Evolutionary conservation across 75 land plant genomes (phyloP).

Genomic region (Selaginella moellendorffii): DNA sequence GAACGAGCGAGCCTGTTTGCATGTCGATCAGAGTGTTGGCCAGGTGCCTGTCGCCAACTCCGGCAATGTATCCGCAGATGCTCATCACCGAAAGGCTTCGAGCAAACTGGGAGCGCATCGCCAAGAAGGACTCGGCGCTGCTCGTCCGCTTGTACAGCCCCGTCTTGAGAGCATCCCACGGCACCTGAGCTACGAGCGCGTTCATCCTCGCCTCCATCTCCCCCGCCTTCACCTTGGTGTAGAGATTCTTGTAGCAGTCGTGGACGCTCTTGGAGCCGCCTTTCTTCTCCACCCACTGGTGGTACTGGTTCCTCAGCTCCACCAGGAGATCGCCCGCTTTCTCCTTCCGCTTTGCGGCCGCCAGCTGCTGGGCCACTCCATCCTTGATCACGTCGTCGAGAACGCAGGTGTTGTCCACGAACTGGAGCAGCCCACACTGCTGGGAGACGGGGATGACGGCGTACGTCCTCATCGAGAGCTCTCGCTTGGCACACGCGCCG

Average conservation of each 20-base stretch:
- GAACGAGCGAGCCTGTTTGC: slow-evolving; percentile 28
- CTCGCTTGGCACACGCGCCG: slow-evolving; percentile 23
- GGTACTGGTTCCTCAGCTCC: slow-evolving; percentile 17
- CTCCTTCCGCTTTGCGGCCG: slow-evolving; percentile 12
- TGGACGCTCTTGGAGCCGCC: slow-evolving; percentile 16
- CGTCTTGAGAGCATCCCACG: slow-evolving; percentile 30
- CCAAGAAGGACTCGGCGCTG: slow-evolving; percentile 41
- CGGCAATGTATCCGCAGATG: slow-evolving; percentile 42
- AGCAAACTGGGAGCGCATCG: slow-evolving; percentile 30
- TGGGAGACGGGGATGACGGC: slow-evolving; percentile 33
- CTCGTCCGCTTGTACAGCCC: slow-evolving; percentile 35
- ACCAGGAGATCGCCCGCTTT: slow-evolving; percentile 12
- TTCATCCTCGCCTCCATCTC: slow-evolving; percentile 24
- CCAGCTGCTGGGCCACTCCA: slow-evolving; percentile 18
- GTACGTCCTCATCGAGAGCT: slow-evolving; percentile 29
- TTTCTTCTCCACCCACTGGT: slow-evolving; percentile 27
- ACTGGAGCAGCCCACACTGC: slow-evolving; percentile 38
- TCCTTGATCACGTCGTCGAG: slow-evolving; percentile 38
- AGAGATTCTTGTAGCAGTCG: slow-evolving; percentile 30
- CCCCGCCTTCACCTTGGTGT: slow-evolving; percentile 18
- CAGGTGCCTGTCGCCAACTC: slow-evolving; percentile 39
- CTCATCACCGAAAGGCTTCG: slow-evolving; percentile 35
- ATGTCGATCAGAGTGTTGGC: slow-evolving; percentile 33
- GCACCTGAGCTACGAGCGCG: slow-evolving; percentile 19
- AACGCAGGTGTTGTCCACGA: slow-evolving; percentile 35